phyloP scores from a whole-genome alignment of 306 rosid genomes.

The Fragaria iinumae region DNA sequence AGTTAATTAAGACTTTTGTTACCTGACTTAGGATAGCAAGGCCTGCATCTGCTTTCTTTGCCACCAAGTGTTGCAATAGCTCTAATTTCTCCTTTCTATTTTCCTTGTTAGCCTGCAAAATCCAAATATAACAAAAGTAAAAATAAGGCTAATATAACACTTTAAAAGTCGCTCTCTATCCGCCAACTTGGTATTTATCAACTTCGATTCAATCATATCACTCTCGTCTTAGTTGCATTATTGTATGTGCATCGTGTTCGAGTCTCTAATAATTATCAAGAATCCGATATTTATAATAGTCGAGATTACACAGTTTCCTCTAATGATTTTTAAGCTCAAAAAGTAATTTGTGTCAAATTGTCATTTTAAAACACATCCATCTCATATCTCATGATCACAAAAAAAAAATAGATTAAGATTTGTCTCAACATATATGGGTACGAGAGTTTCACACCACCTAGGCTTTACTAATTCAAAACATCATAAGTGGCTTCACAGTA shows the following conservation, averaged over 20 bases:
- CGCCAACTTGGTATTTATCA: not conserved
- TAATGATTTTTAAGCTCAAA: no score
- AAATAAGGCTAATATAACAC: not conserved
- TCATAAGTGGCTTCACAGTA: not conserved
- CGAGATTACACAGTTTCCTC: no score
- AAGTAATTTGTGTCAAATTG: no score
- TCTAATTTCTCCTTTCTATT: slow-evolving; percentile 29
- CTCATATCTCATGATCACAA: no score
- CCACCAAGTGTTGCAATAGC: slow-evolving; percentile 29
- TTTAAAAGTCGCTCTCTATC: not conserved
- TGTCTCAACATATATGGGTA: no score
- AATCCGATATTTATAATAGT: no score
- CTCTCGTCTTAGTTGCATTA: not conserved
- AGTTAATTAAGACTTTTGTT: not conserved
- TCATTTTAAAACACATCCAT: no score
- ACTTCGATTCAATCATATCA: not conserved
- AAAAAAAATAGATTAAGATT: no score
- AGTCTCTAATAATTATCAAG: not conserved
- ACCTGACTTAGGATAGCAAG: slow-evolving; percentile 38
- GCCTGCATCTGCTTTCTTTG: slow-evolving; percentile 27
- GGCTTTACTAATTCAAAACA: no score
- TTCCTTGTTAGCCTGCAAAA: slow-evolving; percentile 3
- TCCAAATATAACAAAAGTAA: not conserved
- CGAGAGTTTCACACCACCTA: no score
- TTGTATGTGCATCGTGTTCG: not conserved